phyloP scores from a whole-genome alignment of 2,329 filamentous ascomycete species.

The Diplodia corticola region DNA sequence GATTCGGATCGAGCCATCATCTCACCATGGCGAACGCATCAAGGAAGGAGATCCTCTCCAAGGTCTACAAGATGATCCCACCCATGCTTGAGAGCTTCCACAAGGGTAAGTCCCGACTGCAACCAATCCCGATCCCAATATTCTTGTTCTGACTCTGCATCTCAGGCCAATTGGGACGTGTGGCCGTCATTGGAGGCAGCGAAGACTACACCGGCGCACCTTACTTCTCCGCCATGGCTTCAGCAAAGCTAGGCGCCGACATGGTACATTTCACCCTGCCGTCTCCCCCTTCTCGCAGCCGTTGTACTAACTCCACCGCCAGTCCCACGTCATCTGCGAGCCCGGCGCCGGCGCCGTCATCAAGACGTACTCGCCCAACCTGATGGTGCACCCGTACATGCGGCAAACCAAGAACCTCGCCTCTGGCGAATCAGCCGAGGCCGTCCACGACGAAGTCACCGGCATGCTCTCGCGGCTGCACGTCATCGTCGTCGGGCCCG shows the following conservation, averaged over 20 bases:
- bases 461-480: constrained; percentile 84
- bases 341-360: constrained; percentile 81
- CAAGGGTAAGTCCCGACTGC: constrained; percentile 64
- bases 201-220: constrained; percentile 96
- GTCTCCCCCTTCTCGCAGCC: neutral
- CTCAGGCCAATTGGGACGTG: constrained; percentile 82
- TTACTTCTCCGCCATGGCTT: constrained; percentile 98
- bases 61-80: constrained; percentile 86
- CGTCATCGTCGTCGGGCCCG: constrained; percentile 89
- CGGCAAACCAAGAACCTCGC: constrained; percentile 67
- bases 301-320: neutral
- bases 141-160: constrained; percentile 25
- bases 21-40: constrained; percentile 52
- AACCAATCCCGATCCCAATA: neutral
- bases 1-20: neutral
- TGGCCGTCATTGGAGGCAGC: constrained; percentile 92
- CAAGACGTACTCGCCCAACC: constrained; percentile 95
- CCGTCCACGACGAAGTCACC: constrained; percentile 68
- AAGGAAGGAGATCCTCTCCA: constrained; percentile 73
- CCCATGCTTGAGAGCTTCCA: constrained; percentile 95
- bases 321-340: constrained; percentile 96
- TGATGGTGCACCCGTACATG: constrained; percentile 98
- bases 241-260: constrained; percentile 83
- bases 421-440: constrained; percentile 58
- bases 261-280: constrained; percentile 61